These are phyloP conservation scores for Pseudoturritis turrita DNA, from an alignment of 345 rosid genomes.

Conservation along the genomic window DNA sequence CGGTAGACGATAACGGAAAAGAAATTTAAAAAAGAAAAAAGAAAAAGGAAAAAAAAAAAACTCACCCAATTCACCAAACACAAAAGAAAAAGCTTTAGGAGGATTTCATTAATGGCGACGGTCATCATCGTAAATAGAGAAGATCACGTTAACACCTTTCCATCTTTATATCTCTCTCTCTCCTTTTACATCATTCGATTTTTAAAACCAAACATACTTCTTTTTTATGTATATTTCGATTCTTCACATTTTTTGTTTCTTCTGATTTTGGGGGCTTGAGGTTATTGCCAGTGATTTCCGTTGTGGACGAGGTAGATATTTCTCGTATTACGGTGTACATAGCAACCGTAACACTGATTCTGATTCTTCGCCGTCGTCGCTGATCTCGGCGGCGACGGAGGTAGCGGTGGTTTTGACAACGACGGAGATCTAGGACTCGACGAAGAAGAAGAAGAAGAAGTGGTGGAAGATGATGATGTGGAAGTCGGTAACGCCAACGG, in stretches of 20 bases:
- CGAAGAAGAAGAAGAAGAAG: conserved; percentile 41
- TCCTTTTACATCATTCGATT: conserved; percentile 14
- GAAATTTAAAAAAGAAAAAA: not conserved
- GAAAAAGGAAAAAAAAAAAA: not conserved
- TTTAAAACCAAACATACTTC: not conserved
- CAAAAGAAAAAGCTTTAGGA: not conserved
- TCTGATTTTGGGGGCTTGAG: not conserved
- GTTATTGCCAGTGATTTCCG: conserved; percentile 81
- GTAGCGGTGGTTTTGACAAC: conserved; percentile 32
- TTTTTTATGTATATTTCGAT: not conserved
- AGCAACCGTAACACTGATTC: conserved; percentile 40
- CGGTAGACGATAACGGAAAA: not conserved
- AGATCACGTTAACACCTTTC: conserved; percentile 17
- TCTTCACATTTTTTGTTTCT: not conserved
- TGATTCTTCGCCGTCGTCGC: conserved; percentile 28
- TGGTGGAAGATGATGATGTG: conserved; percentile 30
- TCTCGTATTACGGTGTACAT: conserved; percentile 50
- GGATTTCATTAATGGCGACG: conserved; percentile 31
- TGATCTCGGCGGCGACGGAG: conserved; percentile 30
- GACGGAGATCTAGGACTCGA: conserved; percentile 41
- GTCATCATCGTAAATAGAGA: conserved; percentile 20
- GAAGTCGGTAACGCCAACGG: conserved; percentile 8
- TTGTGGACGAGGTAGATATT: conserved; percentile 59
- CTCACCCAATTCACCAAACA: conserved; percentile 27
- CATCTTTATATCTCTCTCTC: not conserved